Evolutionary conservation across 208 protist species (phyloP).

Genomic region (Trypanosoma rangeli): DNA sequence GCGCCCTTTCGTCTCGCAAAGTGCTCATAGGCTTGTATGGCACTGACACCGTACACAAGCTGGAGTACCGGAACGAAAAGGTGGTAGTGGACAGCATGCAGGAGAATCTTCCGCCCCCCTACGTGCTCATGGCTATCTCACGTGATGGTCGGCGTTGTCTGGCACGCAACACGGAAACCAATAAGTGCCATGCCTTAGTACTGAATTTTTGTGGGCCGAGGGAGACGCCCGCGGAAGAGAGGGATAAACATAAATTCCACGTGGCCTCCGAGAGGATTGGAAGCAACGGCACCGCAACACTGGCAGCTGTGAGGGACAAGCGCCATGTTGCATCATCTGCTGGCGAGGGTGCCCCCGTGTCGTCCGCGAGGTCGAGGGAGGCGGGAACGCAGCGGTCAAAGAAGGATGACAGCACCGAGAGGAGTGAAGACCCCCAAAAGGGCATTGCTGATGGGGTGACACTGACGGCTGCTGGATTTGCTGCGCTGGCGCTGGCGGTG

Average conservation of each 20-base stretch:
- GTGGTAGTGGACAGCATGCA: conserved; percentile 20
- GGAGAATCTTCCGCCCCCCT: conserved; percentile 9
- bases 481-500: background rate
- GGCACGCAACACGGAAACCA: conserved; percentile 1
- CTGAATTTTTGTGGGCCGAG: conserved; percentile 9
- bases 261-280: background rate
- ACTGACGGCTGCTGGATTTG: conserved; percentile 1
- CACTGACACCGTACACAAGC: conserved; percentile 19
- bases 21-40: conserved; percentile 30
- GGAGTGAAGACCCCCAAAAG: background rate
- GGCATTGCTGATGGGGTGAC: background rate
- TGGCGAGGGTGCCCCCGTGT: background rate
- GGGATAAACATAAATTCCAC: background rate
- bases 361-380: background rate
- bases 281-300: background rate
- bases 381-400: too few relatives aligned
- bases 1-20: conserved; percentile 37
- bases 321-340: background rate
- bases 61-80: conserved; percentile 41
- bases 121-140: conserved; percentile 18
- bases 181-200: conserved; percentile 16
- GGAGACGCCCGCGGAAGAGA: background rate
- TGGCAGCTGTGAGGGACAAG: background rate
- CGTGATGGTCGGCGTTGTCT: conserved; percentile 25
- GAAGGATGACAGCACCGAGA: background rate